phyloP scores from a whole-genome alignment of 331 rosid species.

The Telfairia occidentalis region DNA sequence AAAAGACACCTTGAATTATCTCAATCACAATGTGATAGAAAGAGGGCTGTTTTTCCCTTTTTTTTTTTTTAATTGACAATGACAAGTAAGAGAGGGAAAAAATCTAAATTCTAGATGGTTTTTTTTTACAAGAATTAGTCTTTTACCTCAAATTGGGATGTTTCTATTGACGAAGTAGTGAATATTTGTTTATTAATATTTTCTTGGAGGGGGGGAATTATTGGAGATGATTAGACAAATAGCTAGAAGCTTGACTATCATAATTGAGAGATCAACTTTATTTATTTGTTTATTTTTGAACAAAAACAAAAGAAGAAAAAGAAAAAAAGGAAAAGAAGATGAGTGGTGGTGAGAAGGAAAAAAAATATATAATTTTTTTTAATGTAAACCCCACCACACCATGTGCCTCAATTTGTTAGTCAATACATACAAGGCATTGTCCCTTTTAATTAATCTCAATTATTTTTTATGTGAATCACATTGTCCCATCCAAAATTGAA shows the following conservation, averaged over 20 bases:
- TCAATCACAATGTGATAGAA: neutral
- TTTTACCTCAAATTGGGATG: neutral
- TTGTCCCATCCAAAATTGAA: neutral
- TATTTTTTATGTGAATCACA: neutral
- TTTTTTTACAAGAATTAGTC: neutral
- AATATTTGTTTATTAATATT: neutral
- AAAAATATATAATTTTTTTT: neutral
- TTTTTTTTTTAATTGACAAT: too few relatives aligned
- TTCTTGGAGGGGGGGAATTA: neutral
- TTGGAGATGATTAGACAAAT: constrained; percentile 1
- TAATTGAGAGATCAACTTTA: neutral
- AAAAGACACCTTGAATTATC: neutral
- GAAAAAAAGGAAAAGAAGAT: neutral
- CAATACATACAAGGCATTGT: neutral
- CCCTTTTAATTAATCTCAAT: neutral
- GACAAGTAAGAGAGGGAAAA: too few relatives aligned
- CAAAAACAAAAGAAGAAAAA: neutral
- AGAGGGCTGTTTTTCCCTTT: too few relatives aligned
- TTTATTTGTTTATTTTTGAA: neutral
- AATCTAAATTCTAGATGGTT: neutral
- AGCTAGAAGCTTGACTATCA: neutral
- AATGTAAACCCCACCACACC: neutral
- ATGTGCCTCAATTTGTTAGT: neutral
- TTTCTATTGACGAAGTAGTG: neutral
- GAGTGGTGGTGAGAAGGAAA: neutral